Base-by-base conservation (phyloP, 345 rosid genomes). In the Kandelia obovata region DNA sequence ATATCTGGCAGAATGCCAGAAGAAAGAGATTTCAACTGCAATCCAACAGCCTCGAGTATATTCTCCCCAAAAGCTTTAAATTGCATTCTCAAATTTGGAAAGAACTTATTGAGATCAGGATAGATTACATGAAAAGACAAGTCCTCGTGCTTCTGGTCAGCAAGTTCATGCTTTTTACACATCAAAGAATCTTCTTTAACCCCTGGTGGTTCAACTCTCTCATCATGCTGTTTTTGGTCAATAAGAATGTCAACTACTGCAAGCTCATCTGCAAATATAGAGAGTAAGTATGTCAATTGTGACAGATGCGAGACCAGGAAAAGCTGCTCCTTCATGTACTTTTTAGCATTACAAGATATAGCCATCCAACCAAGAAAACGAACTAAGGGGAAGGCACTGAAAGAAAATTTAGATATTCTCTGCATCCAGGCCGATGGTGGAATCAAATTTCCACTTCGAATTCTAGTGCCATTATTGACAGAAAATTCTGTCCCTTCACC, bases 341-440 rank as follows among this genome's bases (percentile, higher is more conserved):
- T 85, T 75, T 83, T 80, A 47, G 94, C 89, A 69, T 73, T 76
- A 55, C 88, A 85, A 71, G 94, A 88, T 77, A 90, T 71, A 49
- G 90, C 96, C 96, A 90, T 90, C 96, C 96, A 90, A 62, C 96
- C 96, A 74, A 90, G 84, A 80, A 86, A 90, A 30, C 90, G 87
- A 34, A 87, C 93, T 71, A 85, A 84, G 52, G 92, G 85, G 19
- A 82, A 86, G 73, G 82, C 71, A 85, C 78, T 85, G 52, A 35
- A 63, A 72, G 94, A 85, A 85, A 90, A 88, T 65, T 73, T 58
- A 21, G 87, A 63, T 81, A 88, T 85, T 79, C 75, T 83, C 70
- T 82, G 78, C 78, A 88, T 76, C 96, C 96, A 90, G 46, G 79
- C 88, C 31, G 88, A 76, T 53, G 87, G 83, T 25, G 92, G 90